phyloP scores from a whole-genome alignment of 495 filamentous ascomycete species.

The Neurospora sp. region DNA sequence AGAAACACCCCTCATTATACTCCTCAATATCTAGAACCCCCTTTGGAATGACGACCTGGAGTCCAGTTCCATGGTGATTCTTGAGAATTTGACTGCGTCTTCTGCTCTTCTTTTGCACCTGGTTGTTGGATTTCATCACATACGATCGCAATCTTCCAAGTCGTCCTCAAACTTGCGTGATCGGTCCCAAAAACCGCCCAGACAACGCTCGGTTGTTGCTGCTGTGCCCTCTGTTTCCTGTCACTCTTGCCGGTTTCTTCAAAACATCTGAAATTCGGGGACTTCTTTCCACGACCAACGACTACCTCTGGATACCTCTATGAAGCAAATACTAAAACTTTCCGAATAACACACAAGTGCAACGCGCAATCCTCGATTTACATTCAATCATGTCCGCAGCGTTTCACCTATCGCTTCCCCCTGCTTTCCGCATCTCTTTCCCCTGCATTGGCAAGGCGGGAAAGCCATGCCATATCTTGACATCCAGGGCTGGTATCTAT shows the following conservation, averaged over 20 bases:
- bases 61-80: not conserved
- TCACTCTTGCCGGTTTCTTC: not conserved
- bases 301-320: not conserved
- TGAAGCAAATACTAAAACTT: no score
- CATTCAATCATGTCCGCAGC: not conserved
- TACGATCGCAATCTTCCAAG: not conserved
- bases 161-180: not conserved
- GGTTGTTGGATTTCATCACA: not conserved
- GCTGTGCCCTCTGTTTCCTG: not conserved
- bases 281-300: not conserved
- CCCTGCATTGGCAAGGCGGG: not conserved
- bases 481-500: not conserved
- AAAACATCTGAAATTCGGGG: not conserved
- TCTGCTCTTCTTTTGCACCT: not conserved
- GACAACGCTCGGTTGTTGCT: not conserved
- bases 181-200: not conserved
- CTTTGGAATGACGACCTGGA: not conserved
- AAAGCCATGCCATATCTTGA: not conserved
- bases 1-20: not conserved
- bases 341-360: not conserved
- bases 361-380: not conserved
- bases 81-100: not conserved
- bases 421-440: not conserved
- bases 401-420: not conserved
- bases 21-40: not conserved